Evolutionary conservation across 2,329 filamentous ascomycete genomes (phyloP).

Genomic region (Epichloe bromicola): DNA sequence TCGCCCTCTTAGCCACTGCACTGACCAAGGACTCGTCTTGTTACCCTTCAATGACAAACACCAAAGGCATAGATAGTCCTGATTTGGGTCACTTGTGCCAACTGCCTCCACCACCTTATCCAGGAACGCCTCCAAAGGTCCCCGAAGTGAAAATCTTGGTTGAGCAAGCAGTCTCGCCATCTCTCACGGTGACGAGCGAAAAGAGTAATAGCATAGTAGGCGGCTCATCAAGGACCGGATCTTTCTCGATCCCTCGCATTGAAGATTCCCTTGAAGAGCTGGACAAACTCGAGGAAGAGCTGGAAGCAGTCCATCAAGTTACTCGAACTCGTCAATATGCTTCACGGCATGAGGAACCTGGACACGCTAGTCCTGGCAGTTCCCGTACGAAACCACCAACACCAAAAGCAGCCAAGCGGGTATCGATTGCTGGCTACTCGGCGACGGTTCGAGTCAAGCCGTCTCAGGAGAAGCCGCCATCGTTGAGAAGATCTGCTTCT

Average conservation of each 20-base stretch:
- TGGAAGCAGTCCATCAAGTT: conserved; percentile 38
- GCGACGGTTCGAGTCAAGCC: conserved; percentile 30
- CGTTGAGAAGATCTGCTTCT: conserved; percentile 29
- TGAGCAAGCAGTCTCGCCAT: conserved; percentile 21
- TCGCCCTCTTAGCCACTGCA: conserved; percentile 35
- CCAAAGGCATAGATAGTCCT: conserved; percentile 1
- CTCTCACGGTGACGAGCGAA: conserved; percentile 18
- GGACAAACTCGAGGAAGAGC: conserved; percentile 47
- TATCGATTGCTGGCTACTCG: conserved; percentile 20
- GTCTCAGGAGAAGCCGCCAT: conserved; percentile 21
- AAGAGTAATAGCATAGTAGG: conserved; percentile 22
- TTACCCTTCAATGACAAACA: conserved; percentile 9
- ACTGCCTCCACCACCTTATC: conserved; percentile 11
- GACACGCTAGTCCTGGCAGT: not conserved
- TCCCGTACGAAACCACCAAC: conserved; percentile 9
- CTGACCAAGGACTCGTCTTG: conserved; percentile 17
- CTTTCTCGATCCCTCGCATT: conserved; percentile 34
- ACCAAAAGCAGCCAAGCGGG: conserved; percentile 13
- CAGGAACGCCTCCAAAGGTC: conserved; percentile 15
- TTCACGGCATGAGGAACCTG: conserved; percentile 9
- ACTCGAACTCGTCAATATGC: conserved; percentile 21
- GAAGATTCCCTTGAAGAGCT: conserved; percentile 52
- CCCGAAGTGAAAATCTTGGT: conserved; percentile 17
- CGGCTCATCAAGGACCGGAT: conserved; percentile 18
- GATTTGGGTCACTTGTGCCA: conserved; percentile 4